Evolutionary conservation across 768 basidiomycete species (phyloP).

Genomic region (Cyathus striatus): DNA sequence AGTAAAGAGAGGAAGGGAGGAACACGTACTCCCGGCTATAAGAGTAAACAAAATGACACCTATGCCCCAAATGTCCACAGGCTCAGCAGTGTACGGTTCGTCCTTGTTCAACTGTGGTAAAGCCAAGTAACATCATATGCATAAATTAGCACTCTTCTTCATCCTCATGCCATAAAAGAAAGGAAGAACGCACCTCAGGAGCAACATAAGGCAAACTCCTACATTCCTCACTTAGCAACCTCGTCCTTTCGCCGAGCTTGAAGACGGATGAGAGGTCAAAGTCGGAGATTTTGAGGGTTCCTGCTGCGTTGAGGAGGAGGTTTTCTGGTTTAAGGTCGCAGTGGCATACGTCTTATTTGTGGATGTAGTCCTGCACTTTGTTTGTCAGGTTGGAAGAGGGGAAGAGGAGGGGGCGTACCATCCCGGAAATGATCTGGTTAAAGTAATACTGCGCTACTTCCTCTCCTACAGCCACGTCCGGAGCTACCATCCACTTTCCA

Average conservation of each 20-base stretch:
- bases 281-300: slow-evolving; percentile 89
- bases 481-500: too few relatives aligned
- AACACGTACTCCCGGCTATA: slow-evolving; percentile 81
- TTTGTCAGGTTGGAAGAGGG: slow-evolving; percentile 1
- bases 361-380: slow-evolving; percentile 66
- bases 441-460: slow-evolving; percentile 91
- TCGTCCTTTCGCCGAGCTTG: slow-evolving; percentile 75
- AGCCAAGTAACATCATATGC: too few relatives aligned
- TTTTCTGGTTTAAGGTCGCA: slow-evolving; percentile 98
- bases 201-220: too few relatives aligned
- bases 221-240: slow-evolving; percentile 75
- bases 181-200: too few relatives aligned
- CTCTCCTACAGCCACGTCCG: slow-evolving; percentile 83
- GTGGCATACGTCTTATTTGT: slow-evolving; percentile 87
- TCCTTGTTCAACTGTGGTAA: slow-evolving; percentile 72
- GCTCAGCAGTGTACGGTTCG: slow-evolving; percentile 79
- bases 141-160: too few relatives aligned
- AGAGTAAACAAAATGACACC: slow-evolving; percentile 94
- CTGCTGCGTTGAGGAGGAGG: slow-evolving; percentile 76
- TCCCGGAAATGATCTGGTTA: slow-evolving; percentile 74
- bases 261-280: slow-evolving; percentile 93
- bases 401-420: slow-evolving; percentile 43
- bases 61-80: slow-evolving; percentile 93
- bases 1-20: not conserved
- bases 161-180: too few relatives aligned